These are phyloP conservation scores for Trichoderma erinaceum DNA, from an alignment of 495 filamentous ascomycete genomes.

Conservation along the genomic window DNA sequence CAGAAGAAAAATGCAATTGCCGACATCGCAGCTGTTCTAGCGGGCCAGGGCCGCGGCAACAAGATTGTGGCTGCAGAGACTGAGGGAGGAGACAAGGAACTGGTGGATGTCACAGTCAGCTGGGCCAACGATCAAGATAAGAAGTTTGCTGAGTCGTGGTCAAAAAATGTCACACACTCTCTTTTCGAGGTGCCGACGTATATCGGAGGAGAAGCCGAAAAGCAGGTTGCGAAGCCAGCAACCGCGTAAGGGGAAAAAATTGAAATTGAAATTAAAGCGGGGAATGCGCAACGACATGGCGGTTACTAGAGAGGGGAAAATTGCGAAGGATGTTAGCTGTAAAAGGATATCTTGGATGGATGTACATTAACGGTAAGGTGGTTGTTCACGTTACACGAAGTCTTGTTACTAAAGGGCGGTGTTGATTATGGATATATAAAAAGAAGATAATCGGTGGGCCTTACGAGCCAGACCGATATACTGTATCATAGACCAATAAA, in stretches of 20 bases:
- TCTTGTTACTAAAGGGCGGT: neutral
- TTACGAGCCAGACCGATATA: neutral
- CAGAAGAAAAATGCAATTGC: slow-evolving; percentile 85
- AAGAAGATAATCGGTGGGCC: neutral
- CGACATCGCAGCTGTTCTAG: slow-evolving; percentile 75
- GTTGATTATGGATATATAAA: neutral
- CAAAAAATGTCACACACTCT: slow-evolving; percentile 58
- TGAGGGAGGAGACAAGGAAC: slow-evolving; percentile 22
- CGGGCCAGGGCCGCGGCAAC: slow-evolving; percentile 42
- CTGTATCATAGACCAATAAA: slow-evolving; percentile 15
- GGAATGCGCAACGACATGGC: neutral
- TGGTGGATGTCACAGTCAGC: slow-evolving; percentile 46
- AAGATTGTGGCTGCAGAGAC: slow-evolving; percentile 37
- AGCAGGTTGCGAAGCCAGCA: neutral
- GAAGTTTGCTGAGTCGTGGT: slow-evolving; percentile 62
- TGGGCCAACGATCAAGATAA: slow-evolving; percentile 66
- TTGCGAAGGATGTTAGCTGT: neutral
- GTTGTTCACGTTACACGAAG: neutral
- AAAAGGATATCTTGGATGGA: neutral
- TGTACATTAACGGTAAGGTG: neutral
- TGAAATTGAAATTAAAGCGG: too few relatives aligned
- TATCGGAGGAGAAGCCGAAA: neutral
- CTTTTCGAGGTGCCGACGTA: slow-evolving; percentile 12
- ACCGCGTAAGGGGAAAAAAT: neutral
- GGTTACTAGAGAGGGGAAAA: neutral